A percentile compares a stretch with the other conserved stretches of the same genome.
phyloP scores from a whole-genome alignment of 805 yeast genomes.

The Ascoidea tarda region DNA sequence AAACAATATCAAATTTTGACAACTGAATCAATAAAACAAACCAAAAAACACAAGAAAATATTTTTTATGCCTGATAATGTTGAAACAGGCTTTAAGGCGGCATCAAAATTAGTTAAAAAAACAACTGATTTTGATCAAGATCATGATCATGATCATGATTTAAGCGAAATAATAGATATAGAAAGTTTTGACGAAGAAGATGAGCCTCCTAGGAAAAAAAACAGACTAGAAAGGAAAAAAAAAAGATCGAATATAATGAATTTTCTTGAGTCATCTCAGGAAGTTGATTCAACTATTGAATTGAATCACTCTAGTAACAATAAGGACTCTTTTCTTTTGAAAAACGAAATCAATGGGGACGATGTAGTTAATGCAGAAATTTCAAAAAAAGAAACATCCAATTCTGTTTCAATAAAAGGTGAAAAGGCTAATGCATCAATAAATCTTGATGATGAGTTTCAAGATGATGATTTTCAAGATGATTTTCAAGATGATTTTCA shows the following conservation, averaged over 20 bases:
- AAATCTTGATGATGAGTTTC: background rate
- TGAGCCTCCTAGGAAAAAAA: background rate
- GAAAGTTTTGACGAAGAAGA: background rate
- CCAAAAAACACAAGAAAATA: slow-evolving; percentile 17
- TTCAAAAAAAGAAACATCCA: background rate
- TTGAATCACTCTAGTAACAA: too few relatives aligned
- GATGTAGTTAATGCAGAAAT: too few relatives aligned
- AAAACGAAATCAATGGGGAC: too few relatives aligned
- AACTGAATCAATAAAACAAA: slow-evolving; percentile 2
- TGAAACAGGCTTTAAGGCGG: slow-evolving; percentile 46
- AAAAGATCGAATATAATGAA: slow-evolving; percentile 2
- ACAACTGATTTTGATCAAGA: slow-evolving; percentile 1
- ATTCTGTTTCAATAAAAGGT: background rate
- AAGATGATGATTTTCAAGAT: background rate
- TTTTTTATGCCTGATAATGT: slow-evolving; percentile 70
- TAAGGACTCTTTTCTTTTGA: too few relatives aligned
- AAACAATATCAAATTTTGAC: slow-evolving; percentile 4
- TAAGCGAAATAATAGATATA: background rate
- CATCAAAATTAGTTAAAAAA: slow-evolving; percentile 30
- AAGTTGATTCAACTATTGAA: background rate
- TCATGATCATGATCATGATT: background rate
- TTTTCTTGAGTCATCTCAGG: slow-evolving; percentile 1
- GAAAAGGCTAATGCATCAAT: background rate
- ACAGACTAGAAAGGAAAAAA: background rate
- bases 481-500: too few relatives aligned